Base-by-base conservation (phyloP, 2,329 filamentous ascomycete genomes). In the Colletotrichum sp. region DNA sequence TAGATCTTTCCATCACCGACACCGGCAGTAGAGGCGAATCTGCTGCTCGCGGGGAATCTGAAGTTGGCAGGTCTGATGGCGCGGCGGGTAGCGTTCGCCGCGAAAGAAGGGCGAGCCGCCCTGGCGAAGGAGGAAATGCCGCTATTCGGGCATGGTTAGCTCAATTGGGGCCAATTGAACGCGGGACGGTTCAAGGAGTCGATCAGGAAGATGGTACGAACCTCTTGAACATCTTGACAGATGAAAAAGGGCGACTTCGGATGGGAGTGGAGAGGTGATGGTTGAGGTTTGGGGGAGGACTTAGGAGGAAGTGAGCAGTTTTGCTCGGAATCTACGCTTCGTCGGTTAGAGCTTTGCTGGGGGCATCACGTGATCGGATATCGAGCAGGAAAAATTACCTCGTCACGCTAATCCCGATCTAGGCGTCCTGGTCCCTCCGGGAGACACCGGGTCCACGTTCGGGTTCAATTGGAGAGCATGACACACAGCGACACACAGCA, bases 181-280 rank as follows among this genome's bases (percentile, higher is more conserved):
- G 78, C 78, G 30, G 78, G 78, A 79, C 78, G 77, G 74, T 75
- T 75, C 76, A 70, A 78, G 81, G 83, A 80, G 69, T 79, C 63
- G 49, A 78, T 85, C 69, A 77, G 80, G 76, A 77, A 81, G 78
- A 79, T 77, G 77, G 72, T 83, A 91, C 92, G 88, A 88, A 95
- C 93, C 93, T 95, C 93, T 94, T 94, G 90, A 95, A 93, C 93
- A 95, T 95, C 92, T 91, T 94, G 90, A 87, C 87, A 89, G 92
- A 93, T 92, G 90, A 90, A 88, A 88, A 89, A 91, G 90, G 91
- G 90, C 90, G 89, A 89, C 90, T 87, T 86, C 86, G 87, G 86
- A 90, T 89, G 86, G 84, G 88, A 88, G 89, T 89, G 90, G 89
- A 90, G 89, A 88, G 87, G 82, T 87, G 87, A 88, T 89, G 88